Evolutionary conservation across 768 basidiomycete species (phyloP), one percentile per base, ranked within the genome.

Genomic region (Pleurotus tuber-regium): DNA sequence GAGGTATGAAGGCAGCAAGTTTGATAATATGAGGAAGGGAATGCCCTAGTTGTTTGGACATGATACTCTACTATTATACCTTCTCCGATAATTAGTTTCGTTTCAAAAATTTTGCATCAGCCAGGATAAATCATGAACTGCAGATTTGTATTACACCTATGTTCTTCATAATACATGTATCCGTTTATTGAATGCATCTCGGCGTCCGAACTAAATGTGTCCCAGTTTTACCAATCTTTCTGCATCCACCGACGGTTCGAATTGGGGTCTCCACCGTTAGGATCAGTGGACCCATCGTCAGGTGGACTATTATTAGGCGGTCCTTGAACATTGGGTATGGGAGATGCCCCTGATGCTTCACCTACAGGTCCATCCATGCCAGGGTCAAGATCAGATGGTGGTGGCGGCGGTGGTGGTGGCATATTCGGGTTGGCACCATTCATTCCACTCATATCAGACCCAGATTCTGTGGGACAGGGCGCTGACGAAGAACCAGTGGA

Each of bases 21-120:
- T 86, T 63, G 86, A 89, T 36, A 94, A 95, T 64, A 69, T 95
- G 74, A 75, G 75, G 61, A 78, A 78, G 11, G 86, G 89, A 31
- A 89, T 89, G 85, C 46, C 46, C 19, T 48, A 48, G 29, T 9
- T 23, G 4, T 21, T 21, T 42, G 16, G 8, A 5, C 18, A 18
- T 24, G 7, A 16, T 19, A 8, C 16, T 14, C 8, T 14, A 31
- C 40, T 42, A 18, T 9, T 3, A 14, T 21, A 14, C 16, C 16
- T 19, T 19, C 23, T 24, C 16, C 14, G n/a, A n/a, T n/a, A n/a
- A n/a, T n/a, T n/a, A n/a, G n/a, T n/a, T n/a, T n/a, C n/a, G n/a
- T n/a, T 24, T 42, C 40, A 14, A 42, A 19, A 4, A 24, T 19
- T 24, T 42, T 31, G 40, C 21, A 42, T 8, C 14, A 19, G 35